Base-by-base conservation (phyloP, 2,329 filamentous ascomycete genomes). In the Diaporthe eres region DNA sequence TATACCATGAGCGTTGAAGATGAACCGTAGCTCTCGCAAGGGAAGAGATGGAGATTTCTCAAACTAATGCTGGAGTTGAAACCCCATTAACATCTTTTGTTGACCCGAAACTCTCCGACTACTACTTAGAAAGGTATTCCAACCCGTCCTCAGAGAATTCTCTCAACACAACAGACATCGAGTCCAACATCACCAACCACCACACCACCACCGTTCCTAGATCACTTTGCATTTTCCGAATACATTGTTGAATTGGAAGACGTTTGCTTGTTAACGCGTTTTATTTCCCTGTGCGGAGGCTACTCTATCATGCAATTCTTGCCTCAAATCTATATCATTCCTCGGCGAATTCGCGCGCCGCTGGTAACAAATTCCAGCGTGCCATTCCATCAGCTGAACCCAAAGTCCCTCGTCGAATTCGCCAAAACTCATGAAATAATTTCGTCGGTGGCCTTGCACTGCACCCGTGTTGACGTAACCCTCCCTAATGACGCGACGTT, bases 391-490 rank as follows among this genome's bases (percentile, higher is more conserved):
- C 12, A 47, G 15, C 47, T 39, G 8, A 67, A 31, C 13, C 53
- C 31, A 10, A 4, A 53, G 17, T 17, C 63, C 10, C 34, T 12
- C 13, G 10, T 19, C 15, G 13, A 13, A 37, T 9, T 31, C n/a
- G 15, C 31, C 31, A 8, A 12, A 39, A 19, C 22, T 53, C 34
- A 53, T 3, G n/a, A 10, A 28, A 19, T 8, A 49, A 28, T 17
- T 31, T 51, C 22, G 65, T 39, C 65, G 47, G 65, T 19, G 31
- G 22, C 47, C 65, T 68, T 68, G n/a, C 31, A 68, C 31, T 68
- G 47, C 47, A 53, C 47, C 34, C 65, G n/a, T n/a, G 65, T 68
- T 25, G 65, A 53, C 22, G 47, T 28, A n/a, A 39, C 65, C 49
- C 44, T 68, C 7, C 65, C 65, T 25, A 68, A 19, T 53, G 65